A percentile compares a stretch with the other conserved stretches of the same genome.
phyloP scores from a whole-genome alignment of 1,284 basidiomycete species.

The Mycena sp. region DNA sequence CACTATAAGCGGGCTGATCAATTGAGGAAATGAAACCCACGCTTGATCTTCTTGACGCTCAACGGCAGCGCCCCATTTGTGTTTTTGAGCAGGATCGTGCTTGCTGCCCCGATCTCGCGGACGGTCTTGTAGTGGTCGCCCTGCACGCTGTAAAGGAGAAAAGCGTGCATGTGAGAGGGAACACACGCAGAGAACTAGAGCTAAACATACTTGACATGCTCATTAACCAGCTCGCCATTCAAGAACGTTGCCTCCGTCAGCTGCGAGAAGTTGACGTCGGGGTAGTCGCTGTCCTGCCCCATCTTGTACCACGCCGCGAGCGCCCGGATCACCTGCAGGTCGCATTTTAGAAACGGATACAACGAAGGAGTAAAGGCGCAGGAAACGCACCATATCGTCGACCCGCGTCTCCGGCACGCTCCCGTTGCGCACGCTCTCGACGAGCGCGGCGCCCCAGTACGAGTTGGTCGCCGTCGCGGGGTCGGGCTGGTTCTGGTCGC shows the following conservation, averaged over 20 bases:
- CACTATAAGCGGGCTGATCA: not conserved
- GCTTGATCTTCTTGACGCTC: constrained; percentile 16
- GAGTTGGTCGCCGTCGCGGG: constrained; percentile 10
- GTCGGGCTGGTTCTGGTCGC: constrained; percentile 6
- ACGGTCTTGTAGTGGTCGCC: constrained; percentile 64
- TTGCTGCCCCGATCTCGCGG: constrained; percentile 26
- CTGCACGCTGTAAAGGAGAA: constrained; percentile 3
- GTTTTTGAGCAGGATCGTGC: constrained; percentile 29
- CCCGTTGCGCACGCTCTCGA: constrained; percentile 72
- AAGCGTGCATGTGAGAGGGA: not conserved
- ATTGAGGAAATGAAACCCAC: constrained; percentile 54
- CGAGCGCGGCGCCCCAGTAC: constrained; percentile 48
- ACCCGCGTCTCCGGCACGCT: constrained; percentile 71
- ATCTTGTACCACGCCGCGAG: constrained; percentile 46
- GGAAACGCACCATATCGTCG: constrained; percentile 65
- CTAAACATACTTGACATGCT: constrained; percentile 17
- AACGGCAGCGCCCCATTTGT: constrained; percentile 65
- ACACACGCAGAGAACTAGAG: not conserved
- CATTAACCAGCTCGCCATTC: constrained; percentile 15
- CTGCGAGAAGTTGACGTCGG: constrained; percentile 56
- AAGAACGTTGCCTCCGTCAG: constrained; percentile 15
- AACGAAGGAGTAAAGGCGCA: not conserved
- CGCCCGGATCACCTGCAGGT: constrained; percentile 7
- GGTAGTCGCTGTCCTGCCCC: constrained; percentile 40
- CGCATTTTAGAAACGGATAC: too few species aligned